Percentiles rank a stretch among this genome's conserved stretches.
phyloP scores from a whole-genome alignment of 192 early-diverging fungal genomes.

The Rhizophagus sp. region DNA sequence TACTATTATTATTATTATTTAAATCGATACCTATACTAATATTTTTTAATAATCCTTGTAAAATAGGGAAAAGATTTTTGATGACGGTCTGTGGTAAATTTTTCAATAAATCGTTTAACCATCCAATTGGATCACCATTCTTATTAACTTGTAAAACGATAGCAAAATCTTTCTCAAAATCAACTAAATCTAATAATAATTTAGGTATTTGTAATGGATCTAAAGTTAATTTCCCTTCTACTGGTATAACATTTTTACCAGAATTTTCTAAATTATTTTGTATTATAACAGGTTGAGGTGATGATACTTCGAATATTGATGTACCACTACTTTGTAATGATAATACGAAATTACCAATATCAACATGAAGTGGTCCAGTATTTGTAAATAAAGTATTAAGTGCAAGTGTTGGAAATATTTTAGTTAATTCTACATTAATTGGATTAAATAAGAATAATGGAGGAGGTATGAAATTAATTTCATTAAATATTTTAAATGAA shows the following conservation, averaged over 20 bases:
- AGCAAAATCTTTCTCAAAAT: background rate
- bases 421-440: background rate
- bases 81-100: background rate
- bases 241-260: background rate
- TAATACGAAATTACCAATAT: background rate
- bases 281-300: background rate
- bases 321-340: background rate
- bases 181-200: background rate
- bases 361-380: background rate
- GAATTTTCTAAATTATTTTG: background rate
- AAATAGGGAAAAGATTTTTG: background rate
- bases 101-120: conserved; percentile 4
- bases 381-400: background rate
- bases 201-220: background rate
- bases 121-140: background rate
- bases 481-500: background rate
- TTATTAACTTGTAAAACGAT: background rate
- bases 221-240: background rate
- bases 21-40: background rate
- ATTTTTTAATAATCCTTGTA: background rate
- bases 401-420: background rate
- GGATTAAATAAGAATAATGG: conserved; percentile 1
- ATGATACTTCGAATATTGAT: conserved; percentile 4
- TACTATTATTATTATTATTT: background rate
- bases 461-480: background rate